Conservation (phyloP, 2,329 filamentous ascomycete species). For the Colletotrichum sansevieriae region DNA sequence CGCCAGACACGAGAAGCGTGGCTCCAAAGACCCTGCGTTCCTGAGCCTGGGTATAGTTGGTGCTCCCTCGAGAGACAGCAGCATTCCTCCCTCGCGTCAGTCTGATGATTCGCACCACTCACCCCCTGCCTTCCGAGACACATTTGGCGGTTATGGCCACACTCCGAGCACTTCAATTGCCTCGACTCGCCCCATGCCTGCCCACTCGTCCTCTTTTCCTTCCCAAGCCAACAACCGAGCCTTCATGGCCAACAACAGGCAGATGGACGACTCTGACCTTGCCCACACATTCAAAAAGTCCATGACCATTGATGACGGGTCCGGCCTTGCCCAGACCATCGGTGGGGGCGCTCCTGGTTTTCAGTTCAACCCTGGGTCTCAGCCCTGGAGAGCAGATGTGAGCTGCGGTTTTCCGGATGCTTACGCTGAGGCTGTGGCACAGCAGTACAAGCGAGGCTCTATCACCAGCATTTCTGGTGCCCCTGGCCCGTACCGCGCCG, state of each 20-base stretch:
- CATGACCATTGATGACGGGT: slow-evolving; percentile 51
- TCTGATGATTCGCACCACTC: slow-evolving; percentile 57
- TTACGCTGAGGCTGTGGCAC: slow-evolving; percentile 49
- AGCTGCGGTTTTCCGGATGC: slow-evolving; percentile 50
- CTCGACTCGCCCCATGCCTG: slow-evolving; percentile 60
- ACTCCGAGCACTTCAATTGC: slow-evolving; percentile 60
- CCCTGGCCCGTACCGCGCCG: slow-evolving; percentile 48
- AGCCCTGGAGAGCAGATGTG: slow-evolving; percentile 58
- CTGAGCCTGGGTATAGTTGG: slow-evolving; percentile 57
- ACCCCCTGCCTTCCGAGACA: slow-evolving; percentile 50
- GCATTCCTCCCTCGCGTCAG: slow-evolving; percentile 68
- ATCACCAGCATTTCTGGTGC: slow-evolving; percentile 56
- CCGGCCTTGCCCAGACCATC: slow-evolving; percentile 41
- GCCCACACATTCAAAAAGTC: slow-evolving; percentile 50
- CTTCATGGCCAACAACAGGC: slow-evolving; percentile 53
- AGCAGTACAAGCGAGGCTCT: slow-evolving; percentile 51
- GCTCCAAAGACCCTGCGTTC: slow-evolving; percentile 56
- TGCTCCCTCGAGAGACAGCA: slow-evolving; percentile 63
- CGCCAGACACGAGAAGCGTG: slow-evolving; percentile 48
- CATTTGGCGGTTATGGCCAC: slow-evolving; percentile 51
- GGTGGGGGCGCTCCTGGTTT: slow-evolving; percentile 52
- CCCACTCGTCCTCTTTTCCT: slow-evolving; percentile 61
- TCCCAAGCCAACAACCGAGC: slow-evolving; percentile 57
- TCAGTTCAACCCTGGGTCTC: slow-evolving; percentile 61
- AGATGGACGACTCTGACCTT: slow-evolving; percentile 55